Base-by-base conservation (phyloP, 345 rosid species). In the Salix arbutifolia region DNA sequence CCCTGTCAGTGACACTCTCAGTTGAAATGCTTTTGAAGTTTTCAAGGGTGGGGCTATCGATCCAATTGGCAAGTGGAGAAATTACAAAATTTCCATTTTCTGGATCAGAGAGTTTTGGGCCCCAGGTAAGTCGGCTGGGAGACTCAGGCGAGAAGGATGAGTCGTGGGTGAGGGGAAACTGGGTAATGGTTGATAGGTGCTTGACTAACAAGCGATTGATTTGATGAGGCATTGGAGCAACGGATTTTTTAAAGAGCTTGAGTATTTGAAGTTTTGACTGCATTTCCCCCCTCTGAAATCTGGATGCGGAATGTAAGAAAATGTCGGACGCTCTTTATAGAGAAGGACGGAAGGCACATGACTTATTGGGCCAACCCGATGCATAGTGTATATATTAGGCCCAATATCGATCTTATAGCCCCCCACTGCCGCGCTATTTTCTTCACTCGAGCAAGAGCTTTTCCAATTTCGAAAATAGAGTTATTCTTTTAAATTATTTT, bases 31-130 rank as follows among this genome's bases (percentile, higher is more conserved):
- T 81, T 53, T 23, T 70, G 74, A 4, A 74, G 37, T 38, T 74
- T 21, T 50, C 65, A 23, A 65, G 71, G 64, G 73, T 72, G 74
- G 82, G 85, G 48, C 35, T 85, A 84, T 80, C 84, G 58, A 87
- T 85, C 97, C 97, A 91, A 35, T 75, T 65, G 61, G 88, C 88
- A 0, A 93, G 81, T 38, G 97, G 86, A 75, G 97, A 97, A 75
- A 91, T 87, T 17, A 86, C 85, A 61, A 95, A 93, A 74, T 95
- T 92, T 30, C 81, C 96, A 38, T 73, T 71, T 28, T 79, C 87
- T 1, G 83, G 44, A 44, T 75, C 78, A 3, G 74, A 19, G 35
- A 77, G 23, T 46, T 74, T 76, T 21, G 85, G 75, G 66, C 73
- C 73, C 97, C 99, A 89, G 72, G 84, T 75, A 16, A 94, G 94